Evolutionary conservation across 345 rosid genomes (phyloP).

Genomic region (Ceriops zippeliana): DNA sequence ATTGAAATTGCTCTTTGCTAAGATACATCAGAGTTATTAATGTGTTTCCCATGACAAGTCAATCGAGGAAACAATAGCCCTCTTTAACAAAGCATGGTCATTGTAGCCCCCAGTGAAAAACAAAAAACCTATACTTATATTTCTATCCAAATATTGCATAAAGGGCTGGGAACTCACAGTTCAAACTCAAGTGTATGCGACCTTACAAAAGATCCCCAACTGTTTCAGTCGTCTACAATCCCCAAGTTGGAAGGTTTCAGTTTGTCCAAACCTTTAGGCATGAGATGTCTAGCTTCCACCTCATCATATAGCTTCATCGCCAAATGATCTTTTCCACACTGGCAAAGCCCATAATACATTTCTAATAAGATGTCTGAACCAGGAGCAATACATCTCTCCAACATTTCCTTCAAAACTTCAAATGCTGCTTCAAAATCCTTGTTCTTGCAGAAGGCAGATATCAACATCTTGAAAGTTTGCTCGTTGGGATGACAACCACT

Average conservation of each 20-base stretch:
- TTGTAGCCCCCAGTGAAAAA: too few species aligned
- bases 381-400: conserved; percentile 44
- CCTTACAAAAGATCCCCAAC: not conserved
- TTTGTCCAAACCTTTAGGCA: conserved; percentile 34
- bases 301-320: conserved; percentile 37
- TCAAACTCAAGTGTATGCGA: not conserved
- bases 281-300: conserved; percentile 36
- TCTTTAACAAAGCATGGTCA: too few species aligned
- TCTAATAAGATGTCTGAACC: conserved; percentile 33
- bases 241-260: conserved; percentile 11
- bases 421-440: conserved; percentile 69
- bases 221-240: conserved; percentile 1
- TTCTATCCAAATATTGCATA: too few species aligned
- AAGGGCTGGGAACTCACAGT: too few species aligned
- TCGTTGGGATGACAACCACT: conserved; percentile 61
- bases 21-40: too few species aligned
- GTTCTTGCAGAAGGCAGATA: conserved; percentile 48
- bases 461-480: conserved; percentile 41
- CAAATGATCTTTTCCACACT: conserved; percentile 47
- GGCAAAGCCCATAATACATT: conserved; percentile 46
- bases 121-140: too few species aligned
- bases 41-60: too few species aligned
- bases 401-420: conserved; percentile 56
- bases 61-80: too few species aligned
- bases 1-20: too few species aligned